Evolutionary conservation across 73 alveolate species (phyloP).

Genomic region (Paramecium pentaurelia): DNA sequence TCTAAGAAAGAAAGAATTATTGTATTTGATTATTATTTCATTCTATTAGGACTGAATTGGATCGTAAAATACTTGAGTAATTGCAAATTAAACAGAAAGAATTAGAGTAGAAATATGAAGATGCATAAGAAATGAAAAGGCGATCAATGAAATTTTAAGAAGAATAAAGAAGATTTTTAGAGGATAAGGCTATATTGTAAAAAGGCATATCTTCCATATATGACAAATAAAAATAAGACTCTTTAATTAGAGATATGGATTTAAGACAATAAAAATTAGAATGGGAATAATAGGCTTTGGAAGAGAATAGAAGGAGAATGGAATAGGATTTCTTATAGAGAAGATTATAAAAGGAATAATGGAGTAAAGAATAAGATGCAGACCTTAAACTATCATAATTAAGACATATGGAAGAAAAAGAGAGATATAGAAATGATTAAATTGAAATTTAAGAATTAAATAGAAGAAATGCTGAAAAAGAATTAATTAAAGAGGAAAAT

Average conservation of each 20-base stretch:
- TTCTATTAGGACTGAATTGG: conserved; percentile 25
- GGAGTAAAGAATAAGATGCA: conserved; percentile 50
- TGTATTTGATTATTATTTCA: background rate
- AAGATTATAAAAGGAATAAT: background rate
- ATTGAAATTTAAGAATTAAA: conserved; percentile 4
- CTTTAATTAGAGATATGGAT: conserved; percentile 10
- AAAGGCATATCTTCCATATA: background rate
- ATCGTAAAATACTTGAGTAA: conserved; percentile 22
- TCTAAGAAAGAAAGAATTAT: conserved; percentile 28
- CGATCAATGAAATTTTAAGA: conserved; percentile 4
- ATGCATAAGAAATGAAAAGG: conserved; percentile 36
- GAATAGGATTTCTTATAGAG: background rate
- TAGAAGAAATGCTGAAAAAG: conserved; percentile 49
- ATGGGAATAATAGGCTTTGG: conserved; percentile 30
- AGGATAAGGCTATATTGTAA: background rate
- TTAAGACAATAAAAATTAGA: conserved; percentile 16
- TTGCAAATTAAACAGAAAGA: conserved; percentile 18
- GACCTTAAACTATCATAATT: background rate
- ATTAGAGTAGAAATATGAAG: conserved; percentile 20
- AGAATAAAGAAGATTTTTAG: background rate
- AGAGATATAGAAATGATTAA: conserved; percentile 31
- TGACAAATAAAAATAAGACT: background rate
- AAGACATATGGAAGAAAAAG: conserved; percentile 36
- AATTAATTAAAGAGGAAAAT: conserved; percentile 25
- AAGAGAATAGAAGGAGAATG: conserved; percentile 38